Base-by-base conservation (phyloP, 345 rosid genomes). In the Rhizophora apiculata region DNA sequence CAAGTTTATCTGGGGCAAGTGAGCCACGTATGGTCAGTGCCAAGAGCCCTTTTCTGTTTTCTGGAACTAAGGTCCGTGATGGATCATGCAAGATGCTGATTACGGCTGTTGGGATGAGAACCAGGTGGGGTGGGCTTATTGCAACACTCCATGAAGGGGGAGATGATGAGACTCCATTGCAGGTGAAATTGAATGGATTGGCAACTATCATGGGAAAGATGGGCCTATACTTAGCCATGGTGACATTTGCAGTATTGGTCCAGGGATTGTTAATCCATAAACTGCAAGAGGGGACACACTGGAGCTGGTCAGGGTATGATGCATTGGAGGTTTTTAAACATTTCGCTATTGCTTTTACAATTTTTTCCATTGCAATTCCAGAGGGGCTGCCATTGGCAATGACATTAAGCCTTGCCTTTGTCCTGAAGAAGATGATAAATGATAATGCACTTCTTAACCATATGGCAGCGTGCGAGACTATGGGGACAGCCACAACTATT, bases 391-490 rank as follows among this genome's bases (percentile, higher is more conserved):
- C 98, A 8, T 83, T 91, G 73, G 96, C 97, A 37, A 96, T 93
- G 76, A 91, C 96, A n/a, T 78, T 93, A 63, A 91, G 97, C 68
- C 94, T 93, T 68, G 98, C 98, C 22, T 93, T 93, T 70, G 96
- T 97, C 21, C 88, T 85, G 98, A 89, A 93, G 84, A 93, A 89
- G 74, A 93, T 93, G 98, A 91, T 91, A 94, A 93, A 93, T 39
- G 98, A 89, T 68, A 93, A 88, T 74, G 97, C 98, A 55, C 94
- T 93, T 19, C 96, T 93, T n/a, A 77, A 96, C 4, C 96, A 91
- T 74, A 81, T 93, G 62, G 98, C 97, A 3, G 98, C 97, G 62
- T 93, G 98, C 70, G 97, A 90, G 81, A 90, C 98, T 5, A 89
- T 93, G 97, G 98, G 98, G 59, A 89, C 97, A 15, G 96, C 96